These are phyloP conservation scores for Exidia glandulosa DNA, from an alignment of 768 basidiomycete species.

Conservation along the genomic window DNA sequence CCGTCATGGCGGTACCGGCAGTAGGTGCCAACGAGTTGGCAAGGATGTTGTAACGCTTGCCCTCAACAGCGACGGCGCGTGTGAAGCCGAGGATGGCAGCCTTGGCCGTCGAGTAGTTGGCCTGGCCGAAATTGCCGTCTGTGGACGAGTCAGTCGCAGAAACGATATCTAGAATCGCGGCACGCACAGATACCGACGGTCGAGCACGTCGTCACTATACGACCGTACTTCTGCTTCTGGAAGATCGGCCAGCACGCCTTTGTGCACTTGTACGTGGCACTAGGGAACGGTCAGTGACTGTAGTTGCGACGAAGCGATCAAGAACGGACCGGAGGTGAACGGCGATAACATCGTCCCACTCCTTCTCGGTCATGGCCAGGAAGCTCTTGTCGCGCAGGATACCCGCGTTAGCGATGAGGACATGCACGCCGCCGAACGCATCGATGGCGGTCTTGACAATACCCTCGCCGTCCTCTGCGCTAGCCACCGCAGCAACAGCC, in stretches of 20 bases:
- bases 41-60: slow-evolving; percentile 80
- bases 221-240: slow-evolving; percentile 91
- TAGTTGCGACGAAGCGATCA: not conserved
- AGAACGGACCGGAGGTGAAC: slow-evolving; percentile 57
- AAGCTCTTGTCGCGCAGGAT: slow-evolving; percentile 92
- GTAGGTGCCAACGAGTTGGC: slow-evolving; percentile 81
- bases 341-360: slow-evolving; percentile 88
- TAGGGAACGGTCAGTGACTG: slow-evolving; percentile 13
- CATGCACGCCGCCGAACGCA: slow-evolving; percentile 78
- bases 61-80: slow-evolving; percentile 84
- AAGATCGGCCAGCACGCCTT: slow-evolving; percentile 96
- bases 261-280: slow-evolving; percentile 87
- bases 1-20: slow-evolving; percentile 87
- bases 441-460: slow-evolving; percentile 83
- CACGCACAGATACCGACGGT: slow-evolving; percentile 83
- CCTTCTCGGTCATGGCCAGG: slow-evolving; percentile 73
- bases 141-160: not conserved
- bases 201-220: slow-evolving; percentile 90
- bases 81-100: slow-evolving; percentile 85
- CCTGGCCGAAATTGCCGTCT: slow-evolving; percentile 96
- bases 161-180: not conserved
- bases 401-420: slow-evolving; percentile 88
- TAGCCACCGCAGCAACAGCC: slow-evolving; percentile 70
- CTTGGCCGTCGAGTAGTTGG: slow-evolving; percentile 91
- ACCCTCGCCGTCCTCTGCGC: slow-evolving; percentile 83